These are phyloP conservation scores for Halenospora varia DNA, from an alignment of 495 filamentous ascomycete genomes.

Conservation along the genomic window DNA sequence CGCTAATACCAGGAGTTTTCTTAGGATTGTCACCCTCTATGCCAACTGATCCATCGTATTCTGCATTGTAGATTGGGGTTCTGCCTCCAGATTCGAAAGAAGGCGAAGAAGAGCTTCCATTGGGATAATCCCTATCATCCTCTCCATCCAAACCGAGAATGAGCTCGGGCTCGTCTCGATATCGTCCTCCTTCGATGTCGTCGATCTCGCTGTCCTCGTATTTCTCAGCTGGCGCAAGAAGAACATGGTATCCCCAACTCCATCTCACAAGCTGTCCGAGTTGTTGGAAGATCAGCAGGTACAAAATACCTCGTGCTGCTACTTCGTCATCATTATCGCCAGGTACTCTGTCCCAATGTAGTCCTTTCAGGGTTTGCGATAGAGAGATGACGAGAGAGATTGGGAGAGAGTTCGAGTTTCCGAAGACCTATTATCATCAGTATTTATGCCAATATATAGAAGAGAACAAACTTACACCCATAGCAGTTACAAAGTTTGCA, in stretches of 20 bases:
- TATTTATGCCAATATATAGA: not conserved
- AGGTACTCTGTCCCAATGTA: conserved; percentile 88
- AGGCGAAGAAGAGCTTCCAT: conserved; percentile 4
- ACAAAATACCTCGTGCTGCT: conserved; percentile 87
- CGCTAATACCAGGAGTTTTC: conserved; percentile 16
- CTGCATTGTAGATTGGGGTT: conserved; percentile 23
- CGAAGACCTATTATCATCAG: conserved; percentile 62
- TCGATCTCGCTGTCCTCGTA: conserved; percentile 50
- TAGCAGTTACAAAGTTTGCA: conserved; percentile 90
- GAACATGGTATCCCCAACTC: conserved; percentile 96
- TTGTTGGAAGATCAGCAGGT: conserved; percentile 96
- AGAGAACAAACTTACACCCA: conserved; percentile 60
- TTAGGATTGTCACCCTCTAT: conserved; percentile 15
- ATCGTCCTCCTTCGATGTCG: conserved; percentile 63
- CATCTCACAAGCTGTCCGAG: conserved; percentile 91
- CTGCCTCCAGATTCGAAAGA: conserved; percentile 26
- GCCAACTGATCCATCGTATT: conserved; percentile 25
- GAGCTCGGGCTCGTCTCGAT: conserved; percentile 52
- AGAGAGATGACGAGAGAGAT: conserved; percentile 94
- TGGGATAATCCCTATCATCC: conserved; percentile 25
- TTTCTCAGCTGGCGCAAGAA: conserved; percentile 75
- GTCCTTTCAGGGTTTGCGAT: conserved; percentile 81
- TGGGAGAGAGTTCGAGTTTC: conserved; percentile 96
- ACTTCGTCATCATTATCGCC: conserved; percentile 96
- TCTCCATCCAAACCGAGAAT: conserved; percentile 27